Conservation (phyloP, 208 protist species). For the Wallacemonas rigidus region DNA sequence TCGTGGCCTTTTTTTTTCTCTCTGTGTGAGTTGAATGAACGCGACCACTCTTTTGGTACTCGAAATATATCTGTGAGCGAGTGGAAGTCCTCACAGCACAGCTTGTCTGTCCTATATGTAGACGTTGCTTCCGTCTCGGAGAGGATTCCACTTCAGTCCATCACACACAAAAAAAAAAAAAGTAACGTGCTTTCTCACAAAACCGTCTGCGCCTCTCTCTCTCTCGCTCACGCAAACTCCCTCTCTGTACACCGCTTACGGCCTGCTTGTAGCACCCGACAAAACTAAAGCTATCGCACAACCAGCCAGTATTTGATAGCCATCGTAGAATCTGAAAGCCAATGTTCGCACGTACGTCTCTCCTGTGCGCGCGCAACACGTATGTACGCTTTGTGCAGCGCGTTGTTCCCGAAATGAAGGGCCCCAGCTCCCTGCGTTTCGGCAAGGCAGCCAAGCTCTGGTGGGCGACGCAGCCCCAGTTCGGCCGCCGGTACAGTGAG, state of each 20-base stretch:
- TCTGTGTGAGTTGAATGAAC: too few relatives aligned
- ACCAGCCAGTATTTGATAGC: too few relatives aligned
- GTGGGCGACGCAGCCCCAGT: constrained; percentile 19
- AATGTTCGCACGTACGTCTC: constrained; percentile 16
- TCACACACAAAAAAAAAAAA: too few relatives aligned
- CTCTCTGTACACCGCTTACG: neutral
- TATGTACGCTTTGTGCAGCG: constrained; percentile 11
- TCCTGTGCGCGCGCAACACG: neutral
- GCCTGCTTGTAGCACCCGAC: neutral
- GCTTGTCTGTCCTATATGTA: too few relatives aligned
- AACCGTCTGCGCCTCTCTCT: neutral
- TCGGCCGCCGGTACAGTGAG: neutral
- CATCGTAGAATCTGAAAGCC: neutral
- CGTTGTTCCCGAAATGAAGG: constrained; percentile 5
- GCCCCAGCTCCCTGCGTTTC: constrained; percentile 4
- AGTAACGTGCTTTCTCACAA: neutral
- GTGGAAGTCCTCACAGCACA: too few relatives aligned
- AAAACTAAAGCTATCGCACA: neutral
- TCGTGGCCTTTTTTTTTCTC: too few relatives aligned
- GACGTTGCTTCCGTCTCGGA: too few relatives aligned
- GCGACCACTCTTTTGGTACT: too few relatives aligned
- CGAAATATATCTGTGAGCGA: too few relatives aligned
- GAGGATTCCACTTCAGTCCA: too few relatives aligned
- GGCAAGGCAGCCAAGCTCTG: constrained; percentile 15
- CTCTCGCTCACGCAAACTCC: neutral